A percentile compares a stretch with the other conserved stretches of the same genome.
These are phyloP conservation scores for Naganishia liquefaciens DNA, from an alignment of 1,284 basidiomycete species.

Conservation along the genomic window DNA sequence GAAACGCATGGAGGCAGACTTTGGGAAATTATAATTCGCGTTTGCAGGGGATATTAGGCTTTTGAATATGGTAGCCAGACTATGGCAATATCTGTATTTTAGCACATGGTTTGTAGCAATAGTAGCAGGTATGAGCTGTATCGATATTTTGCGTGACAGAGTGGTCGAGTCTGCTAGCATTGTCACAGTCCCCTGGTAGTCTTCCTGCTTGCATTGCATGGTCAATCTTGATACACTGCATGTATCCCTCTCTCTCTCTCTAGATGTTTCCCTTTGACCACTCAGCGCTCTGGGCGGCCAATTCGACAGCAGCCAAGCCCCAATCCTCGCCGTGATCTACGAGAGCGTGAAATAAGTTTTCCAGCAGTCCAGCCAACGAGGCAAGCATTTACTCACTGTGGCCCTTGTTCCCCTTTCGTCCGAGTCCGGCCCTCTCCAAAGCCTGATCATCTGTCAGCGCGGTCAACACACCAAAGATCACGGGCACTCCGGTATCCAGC, in stretches of 20 bases:
- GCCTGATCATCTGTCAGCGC: slow-evolving; percentile 93
- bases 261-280: slow-evolving; percentile 70
- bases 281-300: slow-evolving; percentile 69
- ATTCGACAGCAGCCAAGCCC: slow-evolving; percentile 92
- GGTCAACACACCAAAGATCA: slow-evolving; percentile 95
- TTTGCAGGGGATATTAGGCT: neutral
- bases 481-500: slow-evolving; percentile 88
- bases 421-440: slow-evolving; percentile 81
- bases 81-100: neutral
- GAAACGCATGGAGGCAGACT: slow-evolving; percentile 35
- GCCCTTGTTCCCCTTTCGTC: slow-evolving; percentile 50
- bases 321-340: slow-evolving; percentile 78
- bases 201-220: too few relatives aligned
- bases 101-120: neutral
- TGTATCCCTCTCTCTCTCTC: neutral
- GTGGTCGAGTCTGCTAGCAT: neutral
- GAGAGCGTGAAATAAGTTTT: neutral
- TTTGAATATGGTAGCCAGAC: slow-evolving; percentile 1
- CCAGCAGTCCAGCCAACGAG: neutral
- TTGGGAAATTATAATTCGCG: slow-evolving; percentile 26
- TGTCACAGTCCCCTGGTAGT: too few relatives aligned
- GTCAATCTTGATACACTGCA: neutral
- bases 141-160: neutral
- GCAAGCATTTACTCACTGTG: slow-evolving; percentile 48
- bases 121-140: slow-evolving; percentile 3